Evolutionary conservation across 495 filamentous ascomycete genomes (phyloP).

Genomic region (Penicillium herquei): DNA sequence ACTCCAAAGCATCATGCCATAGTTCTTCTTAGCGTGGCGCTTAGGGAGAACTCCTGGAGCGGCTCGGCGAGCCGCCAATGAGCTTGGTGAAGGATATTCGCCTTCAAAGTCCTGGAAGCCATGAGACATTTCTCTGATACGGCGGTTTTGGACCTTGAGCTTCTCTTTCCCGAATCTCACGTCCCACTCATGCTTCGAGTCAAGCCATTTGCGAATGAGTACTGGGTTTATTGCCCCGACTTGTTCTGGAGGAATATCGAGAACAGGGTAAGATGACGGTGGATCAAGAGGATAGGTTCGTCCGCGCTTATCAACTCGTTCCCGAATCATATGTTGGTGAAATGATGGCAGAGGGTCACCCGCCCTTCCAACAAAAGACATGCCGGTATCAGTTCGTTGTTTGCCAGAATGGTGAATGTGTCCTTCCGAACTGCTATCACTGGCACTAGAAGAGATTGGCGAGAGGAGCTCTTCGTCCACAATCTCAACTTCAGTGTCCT

Average conservation of each 20-base stretch:
- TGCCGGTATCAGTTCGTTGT: conserved; percentile 11
- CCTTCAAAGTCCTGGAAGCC: conserved; percentile 70
- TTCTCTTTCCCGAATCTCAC: conserved; percentile 63
- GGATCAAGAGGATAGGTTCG: conserved; percentile 64
- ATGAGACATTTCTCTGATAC: conserved; percentile 65
- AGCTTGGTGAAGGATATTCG: conserved; percentile 78
- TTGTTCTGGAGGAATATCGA: conserved; percentile 57
- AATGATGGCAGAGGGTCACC: conserved; percentile 80
- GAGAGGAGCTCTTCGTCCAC: conserved; percentile 74
- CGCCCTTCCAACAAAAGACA: conserved; percentile 65
- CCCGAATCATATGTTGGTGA: conserved; percentile 83
- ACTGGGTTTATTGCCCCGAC: conserved; percentile 78
- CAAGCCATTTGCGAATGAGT: conserved; percentile 81
- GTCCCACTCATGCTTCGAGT: conserved; percentile 68
- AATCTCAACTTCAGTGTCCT: conserved; percentile 75
- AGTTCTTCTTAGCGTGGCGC: conserved; percentile 52
- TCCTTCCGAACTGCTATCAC: conserved; percentile 31
- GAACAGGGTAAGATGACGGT: conserved; percentile 56
- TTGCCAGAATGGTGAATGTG: conserved; percentile 23
- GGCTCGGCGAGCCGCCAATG: conserved; percentile 68
- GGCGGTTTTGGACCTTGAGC: conserved; percentile 63
- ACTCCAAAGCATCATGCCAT: conserved; percentile 79
- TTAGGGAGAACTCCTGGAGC: conserved; percentile 54
- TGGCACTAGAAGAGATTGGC: conserved; percentile 62
- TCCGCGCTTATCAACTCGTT: conserved; percentile 77